Conservation (phyloP, 768 basidiomycete species). For the Piloderma croceum region DNA sequence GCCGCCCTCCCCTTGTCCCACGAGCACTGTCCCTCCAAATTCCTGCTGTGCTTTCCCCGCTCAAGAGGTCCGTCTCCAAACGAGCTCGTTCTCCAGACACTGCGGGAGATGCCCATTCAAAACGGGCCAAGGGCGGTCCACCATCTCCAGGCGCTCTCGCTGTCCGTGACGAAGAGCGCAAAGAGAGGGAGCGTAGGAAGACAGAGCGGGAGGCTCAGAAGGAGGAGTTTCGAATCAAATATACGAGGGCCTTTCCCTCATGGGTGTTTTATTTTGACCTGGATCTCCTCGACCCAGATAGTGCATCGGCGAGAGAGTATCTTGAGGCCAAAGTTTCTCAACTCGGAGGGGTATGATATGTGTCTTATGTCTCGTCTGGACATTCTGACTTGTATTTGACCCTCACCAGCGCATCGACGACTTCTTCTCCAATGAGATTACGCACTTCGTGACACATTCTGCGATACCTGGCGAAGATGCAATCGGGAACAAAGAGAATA, state of each 20-base stretch:
- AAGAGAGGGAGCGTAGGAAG: conserved; percentile 42
- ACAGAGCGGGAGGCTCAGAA: conserved; percentile 51
- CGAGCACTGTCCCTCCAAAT: conserved; percentile 33
- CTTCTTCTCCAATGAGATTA: conserved; percentile 83
- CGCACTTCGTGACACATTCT: conserved; percentile 77
- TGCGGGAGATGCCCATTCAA: conserved; percentile 30
- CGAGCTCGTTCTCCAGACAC: conserved; percentile 50
- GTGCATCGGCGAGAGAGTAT: conserved; percentile 29
- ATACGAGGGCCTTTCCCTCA: conserved; percentile 74
- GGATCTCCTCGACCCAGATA: conserved; percentile 38
- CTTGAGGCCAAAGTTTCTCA: conserved; percentile 54
- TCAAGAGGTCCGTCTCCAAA: conserved; percentile 32
- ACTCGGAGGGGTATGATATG: conserved; percentile 78
- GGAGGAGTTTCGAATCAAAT: conserved; percentile 77
- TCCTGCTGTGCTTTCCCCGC: conserved; percentile 29
- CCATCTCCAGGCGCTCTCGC: conserved; percentile 9
- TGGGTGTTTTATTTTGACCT: conserved; percentile 87
- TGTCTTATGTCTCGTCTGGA: neutral
- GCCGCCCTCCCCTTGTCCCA: conserved; percentile 44
- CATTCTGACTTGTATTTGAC: conserved; percentile 1
- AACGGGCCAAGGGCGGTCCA: conserved; percentile 39
- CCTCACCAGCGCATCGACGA: conserved; percentile 65
- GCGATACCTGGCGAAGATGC: conserved; percentile 25
- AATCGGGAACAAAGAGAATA: conserved; percentile 62
- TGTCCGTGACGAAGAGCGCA: conserved; percentile 31